Evolutionary conservation across 352 stramenopile genomes (phyloP).

Genomic region (Pythium aristosporum): DNA sequence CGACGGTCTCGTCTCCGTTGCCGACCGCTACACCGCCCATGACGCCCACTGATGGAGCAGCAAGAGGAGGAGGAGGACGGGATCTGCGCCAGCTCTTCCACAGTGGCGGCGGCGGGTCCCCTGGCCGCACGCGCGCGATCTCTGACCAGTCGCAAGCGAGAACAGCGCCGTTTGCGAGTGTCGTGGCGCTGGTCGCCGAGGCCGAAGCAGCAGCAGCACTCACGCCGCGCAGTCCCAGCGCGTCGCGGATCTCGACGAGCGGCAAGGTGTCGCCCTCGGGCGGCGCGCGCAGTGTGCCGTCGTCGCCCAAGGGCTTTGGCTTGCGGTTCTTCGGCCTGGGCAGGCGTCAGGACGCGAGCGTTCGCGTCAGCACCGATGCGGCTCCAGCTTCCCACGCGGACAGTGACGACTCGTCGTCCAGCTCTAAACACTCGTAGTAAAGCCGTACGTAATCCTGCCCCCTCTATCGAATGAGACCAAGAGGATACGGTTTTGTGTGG

Average conservation of each 20-base stretch:
- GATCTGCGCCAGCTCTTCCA: neutral
- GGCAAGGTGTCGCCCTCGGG: neutral
- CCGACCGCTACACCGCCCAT: neutral
- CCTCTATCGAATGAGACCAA: no score
- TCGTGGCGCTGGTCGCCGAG: constrained; percentile 5
- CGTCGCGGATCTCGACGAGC: constrained; percentile 8
- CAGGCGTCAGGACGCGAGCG: constrained; percentile 13
- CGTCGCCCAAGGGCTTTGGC: constrained; percentile 19
- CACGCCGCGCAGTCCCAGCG: constrained; percentile 7
- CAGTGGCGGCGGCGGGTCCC: neutral
- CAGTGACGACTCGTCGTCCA: constrained; percentile 6
- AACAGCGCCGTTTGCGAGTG: neutral
- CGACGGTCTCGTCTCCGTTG: constrained; percentile 2
- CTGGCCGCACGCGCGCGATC: constrained; percentile 6
- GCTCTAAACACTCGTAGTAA: constrained; percentile 1
- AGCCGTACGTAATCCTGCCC: neutral
- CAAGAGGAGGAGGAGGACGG: neutral
- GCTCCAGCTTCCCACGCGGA: neutral
- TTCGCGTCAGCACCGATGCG: neutral
- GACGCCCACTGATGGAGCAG: neutral
- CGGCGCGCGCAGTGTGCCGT: constrained; percentile 10
- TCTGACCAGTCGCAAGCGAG: constrained; percentile 15
- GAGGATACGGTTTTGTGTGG: neutral
- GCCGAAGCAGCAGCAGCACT: neutral
- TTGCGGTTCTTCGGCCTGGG: constrained; percentile 21